Conservation (phyloP, 2,329 filamentous ascomycete genomes). For the Fusarium algeriense region DNA sequence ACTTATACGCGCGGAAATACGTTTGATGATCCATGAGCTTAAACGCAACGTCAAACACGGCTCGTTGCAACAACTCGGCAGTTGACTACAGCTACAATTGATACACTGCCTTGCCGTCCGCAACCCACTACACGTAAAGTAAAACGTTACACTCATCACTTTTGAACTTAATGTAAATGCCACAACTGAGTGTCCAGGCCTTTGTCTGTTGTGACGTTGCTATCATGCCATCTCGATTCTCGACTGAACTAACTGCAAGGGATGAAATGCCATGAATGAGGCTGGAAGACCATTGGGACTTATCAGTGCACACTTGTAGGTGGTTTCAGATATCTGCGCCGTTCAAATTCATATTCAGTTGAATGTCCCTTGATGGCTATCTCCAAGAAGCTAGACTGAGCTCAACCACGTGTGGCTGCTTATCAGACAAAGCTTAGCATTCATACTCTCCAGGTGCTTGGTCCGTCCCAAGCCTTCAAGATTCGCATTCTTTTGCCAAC, state of each 20-base stretch:
- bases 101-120: too few species aligned
- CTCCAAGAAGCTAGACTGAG: not conserved
- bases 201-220: not conserved
- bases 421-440: not conserved
- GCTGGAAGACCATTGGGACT: not conserved
- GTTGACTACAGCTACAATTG: not conserved
- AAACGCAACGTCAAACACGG: not conserved
- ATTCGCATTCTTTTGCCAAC: not conserved
- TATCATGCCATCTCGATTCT: not conserved
- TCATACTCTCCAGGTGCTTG: not conserved
- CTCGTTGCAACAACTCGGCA: not conserved
- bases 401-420: not conserved
- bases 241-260: not conserved
- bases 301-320: not conserved
- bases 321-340: not conserved
- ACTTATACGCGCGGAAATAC: not conserved
- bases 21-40: constrained; percentile 10
- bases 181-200: not conserved
- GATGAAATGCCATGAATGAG: not conserved
- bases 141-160: not conserved
- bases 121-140: not conserved
- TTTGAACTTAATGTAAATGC: not conserved
- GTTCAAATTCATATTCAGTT: not conserved
- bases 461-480: accelerated
- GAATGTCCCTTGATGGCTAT: not conserved